Evolutionary conservation across 2,329 filamentous ascomycete species (phyloP).

Genomic region (Claviceps cyperi): DNA sequence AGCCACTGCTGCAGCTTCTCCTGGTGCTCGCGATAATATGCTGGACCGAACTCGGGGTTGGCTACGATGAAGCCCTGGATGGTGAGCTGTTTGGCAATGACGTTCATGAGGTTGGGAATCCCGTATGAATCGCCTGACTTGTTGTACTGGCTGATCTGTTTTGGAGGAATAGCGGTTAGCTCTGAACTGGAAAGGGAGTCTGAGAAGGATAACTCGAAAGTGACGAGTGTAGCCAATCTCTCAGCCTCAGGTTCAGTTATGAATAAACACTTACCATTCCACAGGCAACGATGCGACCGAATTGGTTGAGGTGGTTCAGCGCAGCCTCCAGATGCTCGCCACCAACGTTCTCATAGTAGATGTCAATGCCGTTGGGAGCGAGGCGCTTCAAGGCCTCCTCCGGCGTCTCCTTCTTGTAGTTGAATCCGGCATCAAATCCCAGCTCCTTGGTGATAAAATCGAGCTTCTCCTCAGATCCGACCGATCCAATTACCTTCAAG

Average conservation of each 20-base stretch:
- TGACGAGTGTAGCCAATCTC: too few relatives aligned
- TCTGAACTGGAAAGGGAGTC: neutral
- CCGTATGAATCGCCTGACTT: constrained; percentile 33
- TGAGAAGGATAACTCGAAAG: too few relatives aligned
- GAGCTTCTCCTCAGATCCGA: constrained; percentile 67
- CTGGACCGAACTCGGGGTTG: constrained; percentile 49
- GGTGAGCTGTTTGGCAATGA: constrained; percentile 55
- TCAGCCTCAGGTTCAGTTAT: too few relatives aligned
- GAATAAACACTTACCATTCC: constrained; percentile 41
- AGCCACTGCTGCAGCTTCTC: constrained; percentile 65
- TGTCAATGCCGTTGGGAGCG: constrained; percentile 65
- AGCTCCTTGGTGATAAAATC: constrained; percentile 43
- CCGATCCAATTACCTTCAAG: constrained; percentile 63
- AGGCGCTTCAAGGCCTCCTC: constrained; percentile 52
- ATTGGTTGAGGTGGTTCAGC: constrained; percentile 35
- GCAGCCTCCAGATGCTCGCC: constrained; percentile 36
- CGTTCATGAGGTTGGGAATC: constrained; percentile 47
- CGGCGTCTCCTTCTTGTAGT: constrained; percentile 75
- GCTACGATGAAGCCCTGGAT: constrained; percentile 65
- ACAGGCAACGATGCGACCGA: constrained; percentile 51
- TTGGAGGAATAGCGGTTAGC: neutral
- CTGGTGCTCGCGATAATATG: constrained; percentile 57
- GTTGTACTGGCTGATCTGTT: constrained; percentile 62
- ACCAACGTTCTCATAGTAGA: constrained; percentile 41
- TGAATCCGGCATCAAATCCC: constrained; percentile 52